Evolutionary conservation across 106 monocot species (phyloP), one percentile per base, ranked within the genome.

Genomic region (Acorus calamus): DNA sequence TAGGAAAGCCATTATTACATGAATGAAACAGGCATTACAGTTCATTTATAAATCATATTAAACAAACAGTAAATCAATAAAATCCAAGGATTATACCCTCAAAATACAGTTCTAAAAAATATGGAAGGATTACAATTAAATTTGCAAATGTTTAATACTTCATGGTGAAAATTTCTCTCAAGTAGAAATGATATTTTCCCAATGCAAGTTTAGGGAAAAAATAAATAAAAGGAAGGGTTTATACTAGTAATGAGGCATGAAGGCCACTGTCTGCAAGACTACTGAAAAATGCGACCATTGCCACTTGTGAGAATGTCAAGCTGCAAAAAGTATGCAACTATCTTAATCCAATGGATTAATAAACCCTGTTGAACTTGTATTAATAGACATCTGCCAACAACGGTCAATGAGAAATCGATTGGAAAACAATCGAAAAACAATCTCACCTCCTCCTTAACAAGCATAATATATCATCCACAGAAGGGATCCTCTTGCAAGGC

Each of bases 191-290:
- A 28, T 28, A 28, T 28, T 28, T 28, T 28, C 28, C 28, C 28
- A 28, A 28, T 28, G 28, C 28, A 28, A 28, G 28, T 28, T 28
- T 28, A 28, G 28, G 28, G 28, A 1, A 28, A 28, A 28, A 28
- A n/a, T n/a, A 28, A 28, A 28, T 28, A 28, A 28, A 28, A 28
- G 28, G 28, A 28, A 28, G 28, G 28, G 28, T 28, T 28, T 28
- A 28, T 86, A 89, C 94, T 84, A 86, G 14, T 43, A 94, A 68
- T 65, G 86, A 71, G 71, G 81, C 74, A 47, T 89, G 89, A 42
- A 84, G 55, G 63, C 94, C 89, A 66, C 68, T 81, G n/a, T 86
- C 86, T 54, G 72, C 89, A 73, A 94, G 65, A 63, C 79, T 71
- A 60, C 41, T 50, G 63, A 89, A 84, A 72, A 94, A 82, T 44